Conservation (phyloP, 257 asterid species). For the Euphrasia confusa region DNA sequence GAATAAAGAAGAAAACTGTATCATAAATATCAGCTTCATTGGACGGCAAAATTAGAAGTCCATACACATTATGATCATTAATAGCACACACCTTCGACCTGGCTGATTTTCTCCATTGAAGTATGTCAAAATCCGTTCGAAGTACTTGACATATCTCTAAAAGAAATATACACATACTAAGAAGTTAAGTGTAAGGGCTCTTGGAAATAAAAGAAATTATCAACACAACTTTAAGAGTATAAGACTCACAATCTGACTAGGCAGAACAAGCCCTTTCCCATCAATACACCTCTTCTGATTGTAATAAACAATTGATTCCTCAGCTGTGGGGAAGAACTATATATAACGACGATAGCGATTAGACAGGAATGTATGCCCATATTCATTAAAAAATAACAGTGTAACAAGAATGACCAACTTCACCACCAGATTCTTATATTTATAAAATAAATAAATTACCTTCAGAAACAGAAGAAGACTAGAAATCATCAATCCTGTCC, state of each 20-base stretch:
- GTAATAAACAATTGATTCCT: constrained; percentile 92
- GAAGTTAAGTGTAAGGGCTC: constrained; percentile 11
- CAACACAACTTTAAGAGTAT: constrained; percentile 3
- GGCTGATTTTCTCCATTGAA: constrained; percentile 98
- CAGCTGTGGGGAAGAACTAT: constrained; percentile 97
- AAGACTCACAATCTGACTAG: constrained; percentile 91
- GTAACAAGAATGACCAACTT: background rate
- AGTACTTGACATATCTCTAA: constrained; percentile 96
- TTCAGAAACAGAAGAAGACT: constrained; percentile 90
- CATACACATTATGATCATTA: constrained; percentile 1
- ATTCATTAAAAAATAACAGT: background rate
- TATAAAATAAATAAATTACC: constrained; percentile 28
- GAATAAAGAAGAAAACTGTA: background rate
- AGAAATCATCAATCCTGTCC: constrained; percentile 99
- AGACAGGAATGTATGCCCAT: constrained; percentile 17
- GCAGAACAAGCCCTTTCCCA: constrained; percentile 93
- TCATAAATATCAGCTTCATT: constrained; percentile 12
- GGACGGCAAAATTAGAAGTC: constrained; percentile 13
- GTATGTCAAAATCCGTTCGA: constrained; percentile 74
- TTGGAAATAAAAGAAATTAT: constrained; percentile 22
- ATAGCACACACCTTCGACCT: constrained; percentile 73
- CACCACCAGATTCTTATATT: too few relatives aligned
- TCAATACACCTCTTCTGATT: constrained; percentile 93
- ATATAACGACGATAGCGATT: constrained; percentile 25
- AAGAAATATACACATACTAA: constrained; percentile 22